Conservation (phyloP, 2,329 filamentous ascomycete genomes). For the Orbilia oligospora region DNA sequence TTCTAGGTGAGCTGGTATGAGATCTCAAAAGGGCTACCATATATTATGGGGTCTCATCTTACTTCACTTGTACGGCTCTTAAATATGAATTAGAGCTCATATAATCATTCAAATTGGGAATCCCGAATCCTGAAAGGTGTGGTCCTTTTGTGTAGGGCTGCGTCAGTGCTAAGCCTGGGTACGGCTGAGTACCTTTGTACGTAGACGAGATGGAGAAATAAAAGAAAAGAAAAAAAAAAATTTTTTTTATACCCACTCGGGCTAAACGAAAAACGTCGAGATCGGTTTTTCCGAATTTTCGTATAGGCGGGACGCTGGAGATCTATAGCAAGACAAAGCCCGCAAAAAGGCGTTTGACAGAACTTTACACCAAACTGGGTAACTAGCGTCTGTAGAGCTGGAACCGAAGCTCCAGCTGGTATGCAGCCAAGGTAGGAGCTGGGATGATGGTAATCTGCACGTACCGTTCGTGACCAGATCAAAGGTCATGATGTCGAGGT, state of each 20-base stretch:
- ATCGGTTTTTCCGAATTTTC: constrained; percentile 2
- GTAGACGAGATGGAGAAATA: background rate
- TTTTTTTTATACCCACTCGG: background rate
- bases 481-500: constrained; percentile 59
- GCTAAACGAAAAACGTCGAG: constrained; percentile 34
- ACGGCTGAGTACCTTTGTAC: constrained; percentile 44
- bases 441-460: constrained; percentile 30
- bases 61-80: constrained; percentile 35
- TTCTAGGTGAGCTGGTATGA: constrained; percentile 8
- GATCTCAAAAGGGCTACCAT: constrained; percentile 23
- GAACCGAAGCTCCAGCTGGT: constrained; percentile 34
- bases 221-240: constrained; percentile 21
- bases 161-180: constrained; percentile 58
- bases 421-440: constrained; percentile 36
- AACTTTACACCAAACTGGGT: constrained; percentile 9
- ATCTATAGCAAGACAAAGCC: constrained; percentile 29
- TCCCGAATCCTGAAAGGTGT: constrained; percentile 26
- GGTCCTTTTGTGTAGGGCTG: constrained; percentile 40
- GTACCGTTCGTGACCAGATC: constrained; percentile 42
- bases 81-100: constrained; percentile 18
- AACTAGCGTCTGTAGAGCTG: constrained; percentile 17
- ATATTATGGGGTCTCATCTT: constrained; percentile 54
- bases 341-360: constrained; percentile 34
- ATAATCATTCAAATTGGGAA: constrained; percentile 15
- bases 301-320: background rate